Evolutionary conservation across 345 rosid genomes (phyloP), one percentile per base, ranked within the genome.

Genomic region (Xanthoceras sorbifolium): DNA sequence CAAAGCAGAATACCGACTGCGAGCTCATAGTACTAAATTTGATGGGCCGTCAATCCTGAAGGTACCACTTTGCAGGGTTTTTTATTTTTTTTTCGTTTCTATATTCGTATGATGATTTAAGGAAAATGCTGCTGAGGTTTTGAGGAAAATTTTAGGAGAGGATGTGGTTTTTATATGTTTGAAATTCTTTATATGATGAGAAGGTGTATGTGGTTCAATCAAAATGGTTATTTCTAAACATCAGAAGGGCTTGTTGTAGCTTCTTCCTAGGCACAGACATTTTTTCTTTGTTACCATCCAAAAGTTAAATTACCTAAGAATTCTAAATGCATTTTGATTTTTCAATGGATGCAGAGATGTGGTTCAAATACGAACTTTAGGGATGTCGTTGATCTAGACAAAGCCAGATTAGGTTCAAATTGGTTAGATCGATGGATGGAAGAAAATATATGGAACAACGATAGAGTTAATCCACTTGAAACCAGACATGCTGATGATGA

Each of bases 401-500:
- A 76, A 78, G 74, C 86, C n/a, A 82, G 76, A 36, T 67, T 76
- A 64, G 88, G 88, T 63, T 79, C 92, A 4, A 86, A 86, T 76
- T 89, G 98, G 90, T 82, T 94, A 73, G 94, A 89, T 75, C 89
- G 74, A 6, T 94, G 99, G 95, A 93, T 89, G 89, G 93, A 94
- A 67, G 97, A 89, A 64, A 86, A 74, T 46, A 76, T 82, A 32
- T 71, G 86, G 91, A 86, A 83, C 69, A 80, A 80, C 71, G 61
- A 69, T 9, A 76, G 76, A 18, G 78, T 46, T 48, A 82, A 77
- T 73, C 62, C 78, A 25, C 57, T 31, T 44, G 78, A 79, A 82
- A 80, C 50, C 23, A 68, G 82, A 74, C 72, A 68, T 14, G 73
- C 59, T 42, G 95, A 90, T 68, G 91, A 86, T 31, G 92, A 86